Evolutionary conservation across 2,329 filamentous ascomycete genomes (phyloP).

Genomic region (Hypoxylon sp.): DNA sequence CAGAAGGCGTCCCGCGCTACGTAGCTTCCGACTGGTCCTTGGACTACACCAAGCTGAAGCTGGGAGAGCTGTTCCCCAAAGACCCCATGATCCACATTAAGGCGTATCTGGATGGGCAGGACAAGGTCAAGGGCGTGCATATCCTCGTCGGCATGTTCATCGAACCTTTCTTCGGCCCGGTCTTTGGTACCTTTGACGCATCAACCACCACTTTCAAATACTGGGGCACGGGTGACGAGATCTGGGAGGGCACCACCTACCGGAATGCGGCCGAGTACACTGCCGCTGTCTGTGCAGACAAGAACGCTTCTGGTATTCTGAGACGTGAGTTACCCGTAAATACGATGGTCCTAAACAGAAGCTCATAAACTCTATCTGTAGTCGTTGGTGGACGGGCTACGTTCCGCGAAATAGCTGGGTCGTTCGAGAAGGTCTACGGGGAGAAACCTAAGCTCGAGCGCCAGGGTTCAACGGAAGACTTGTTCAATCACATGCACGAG

Average conservation of each 20-base stretch:
- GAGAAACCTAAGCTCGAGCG: constrained; percentile 36
- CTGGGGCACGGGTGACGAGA: constrained; percentile 57
- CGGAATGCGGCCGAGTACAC: constrained; percentile 57
- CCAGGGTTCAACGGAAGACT: constrained; percentile 32
- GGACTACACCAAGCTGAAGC: constrained; percentile 58
- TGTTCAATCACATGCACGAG: constrained; percentile 34
- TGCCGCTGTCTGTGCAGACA: constrained; percentile 49
- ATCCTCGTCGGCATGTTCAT: constrained; percentile 59
- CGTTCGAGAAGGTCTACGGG: constrained; percentile 34
- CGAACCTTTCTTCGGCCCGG: constrained; percentile 53
- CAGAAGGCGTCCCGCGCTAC: constrained; percentile 56
- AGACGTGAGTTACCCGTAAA: constrained; percentile 26
- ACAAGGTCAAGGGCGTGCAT: constrained; percentile 58
- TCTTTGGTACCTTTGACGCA: constrained; percentile 47
- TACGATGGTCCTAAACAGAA: background rate
- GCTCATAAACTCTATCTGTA: constrained; percentile 8
- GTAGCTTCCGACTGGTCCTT: constrained; percentile 59
- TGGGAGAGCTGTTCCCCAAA: constrained; percentile 57
- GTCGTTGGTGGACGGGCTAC: constrained; percentile 30
- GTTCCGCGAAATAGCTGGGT: constrained; percentile 24
- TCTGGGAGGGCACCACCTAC: constrained; percentile 58
- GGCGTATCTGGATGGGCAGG: constrained; percentile 57
- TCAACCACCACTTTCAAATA: constrained; percentile 50
- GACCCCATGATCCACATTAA: constrained; percentile 59
- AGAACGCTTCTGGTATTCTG: constrained; percentile 21